phyloP scores from a whole-genome alignment of 305 asterid genomes.

The Petunia hybrid region DNA sequence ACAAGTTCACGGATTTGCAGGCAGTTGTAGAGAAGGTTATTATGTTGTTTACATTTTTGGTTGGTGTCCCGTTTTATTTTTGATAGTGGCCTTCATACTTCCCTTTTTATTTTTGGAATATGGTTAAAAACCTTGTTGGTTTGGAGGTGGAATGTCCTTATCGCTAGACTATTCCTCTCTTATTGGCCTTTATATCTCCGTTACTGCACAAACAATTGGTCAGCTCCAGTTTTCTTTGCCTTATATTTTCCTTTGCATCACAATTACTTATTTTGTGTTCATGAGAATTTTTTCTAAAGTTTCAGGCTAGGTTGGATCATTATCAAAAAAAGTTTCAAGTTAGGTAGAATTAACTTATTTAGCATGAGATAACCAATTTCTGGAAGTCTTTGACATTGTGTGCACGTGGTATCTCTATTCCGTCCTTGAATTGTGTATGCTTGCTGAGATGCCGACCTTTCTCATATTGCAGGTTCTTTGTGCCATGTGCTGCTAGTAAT shows the following conservation, averaged over 20 bases:
- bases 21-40: conserved; percentile 22
- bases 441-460: conserved; percentile 31
- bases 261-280: conserved; percentile 22
- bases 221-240: neutral
- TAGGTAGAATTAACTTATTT: neutral
- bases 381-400: neutral
- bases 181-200: conserved; percentile 1
- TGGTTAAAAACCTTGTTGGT: neutral
- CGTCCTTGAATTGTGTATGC: neutral
- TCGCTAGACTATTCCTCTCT: conserved; percentile 19
- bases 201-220: conserved; percentile 21
- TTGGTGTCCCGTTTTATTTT: neutral
- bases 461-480: conserved; percentile 64
- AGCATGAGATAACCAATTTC: conserved; percentile 14
- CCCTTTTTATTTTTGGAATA: neutral
- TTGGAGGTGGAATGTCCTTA: conserved; percentile 8
- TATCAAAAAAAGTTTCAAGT: neutral
- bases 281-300: neutral
- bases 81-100: neutral
- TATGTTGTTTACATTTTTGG: conserved; percentile 4
- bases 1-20: neutral
- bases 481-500: conserved; percentile 59
- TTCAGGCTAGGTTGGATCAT: neutral
- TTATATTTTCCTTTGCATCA: neutral
- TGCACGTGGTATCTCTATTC: neutral